Base-by-base conservation (phyloP, 306 rosid species). In the Begonia masoniana region DNA sequence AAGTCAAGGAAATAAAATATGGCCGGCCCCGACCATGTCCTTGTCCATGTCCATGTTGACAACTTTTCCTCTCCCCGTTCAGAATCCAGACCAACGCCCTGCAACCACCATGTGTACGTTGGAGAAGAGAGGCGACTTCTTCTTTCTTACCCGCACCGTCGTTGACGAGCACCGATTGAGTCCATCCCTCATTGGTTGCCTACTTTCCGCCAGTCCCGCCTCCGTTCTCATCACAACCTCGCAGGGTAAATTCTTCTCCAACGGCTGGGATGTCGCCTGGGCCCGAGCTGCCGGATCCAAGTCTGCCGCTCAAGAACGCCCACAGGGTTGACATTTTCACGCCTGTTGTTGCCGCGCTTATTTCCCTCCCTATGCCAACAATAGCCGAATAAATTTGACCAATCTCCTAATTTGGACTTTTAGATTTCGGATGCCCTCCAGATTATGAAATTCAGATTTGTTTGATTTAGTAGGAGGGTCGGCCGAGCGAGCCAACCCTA, bases 151-250 rank as follows among this genome's bases (percentile, higher is more conserved):
- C 31, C 64, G 80, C 5, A 78, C 67, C 74, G n/a, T n/a, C n/a
- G n/a, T n/a, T n/a, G n/a, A n/a, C n/a, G n/a, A 78, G 83, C 68
- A 82, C 72, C 82, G 84, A 36, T 62, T 86, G n/a, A 53, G 59
- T 64, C 85, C 81, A 13, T 14, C 73, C 57, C 16, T 71, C 24
- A 80, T 82, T 65, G 43, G 39, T 6, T 41, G 86, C 10, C 72
- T 87, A 54, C 78, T 76, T 64, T 41, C 78, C 13, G 42, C 74
- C 23, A 71, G 83, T 12, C 73, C 55, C 2, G 89, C 84, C 35
- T 80, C 80, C 41, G 81, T 65, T 51, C 89, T 87, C 65, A 45
- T 87, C 71, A 83, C 96, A 68, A 83, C 89, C 45, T 78, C 79
- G 41, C 68, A 64, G 9, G 94, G 87, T 50, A 80, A 51, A 43